A percentile compares a stretch with the other conserved stretches of the same genome.
Conservation (phyloP, 805 yeast genomes). For the Ogataea pini region DNA sequence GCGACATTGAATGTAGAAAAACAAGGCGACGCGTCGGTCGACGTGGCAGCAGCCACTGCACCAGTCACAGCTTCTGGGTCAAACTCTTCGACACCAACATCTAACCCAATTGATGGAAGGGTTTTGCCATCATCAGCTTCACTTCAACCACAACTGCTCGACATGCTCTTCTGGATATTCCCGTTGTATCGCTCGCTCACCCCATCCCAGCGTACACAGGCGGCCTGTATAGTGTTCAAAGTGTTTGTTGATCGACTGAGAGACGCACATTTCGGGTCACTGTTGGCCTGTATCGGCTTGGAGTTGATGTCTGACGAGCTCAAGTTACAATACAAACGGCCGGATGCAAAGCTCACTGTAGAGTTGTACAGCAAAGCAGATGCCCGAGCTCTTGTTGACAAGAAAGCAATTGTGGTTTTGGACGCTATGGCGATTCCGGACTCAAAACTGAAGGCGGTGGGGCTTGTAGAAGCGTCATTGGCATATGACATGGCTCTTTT, state of each 20-base stretch:
- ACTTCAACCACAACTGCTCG: constrained; percentile 36
- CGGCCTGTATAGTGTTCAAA: constrained; percentile 52
- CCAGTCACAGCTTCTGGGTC: too few species aligned
- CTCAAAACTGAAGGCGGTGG: constrained; percentile 20
- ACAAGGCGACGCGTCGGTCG: background rate
- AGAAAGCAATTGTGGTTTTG: constrained; percentile 37
- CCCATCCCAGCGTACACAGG: constrained; percentile 51
- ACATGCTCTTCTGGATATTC: constrained; percentile 57
- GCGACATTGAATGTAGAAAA: constrained; percentile 15
- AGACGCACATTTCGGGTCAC: constrained; percentile 25
- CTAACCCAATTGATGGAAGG: too few species aligned
- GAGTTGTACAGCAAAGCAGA: constrained; percentile 47
- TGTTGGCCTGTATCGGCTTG: constrained; percentile 30
- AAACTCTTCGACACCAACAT: too few species aligned
- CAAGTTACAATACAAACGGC: constrained; percentile 16
- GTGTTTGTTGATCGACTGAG: constrained; percentile 42
- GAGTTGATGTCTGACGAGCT: constrained; percentile 25
- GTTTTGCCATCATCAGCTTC: constrained; percentile 14
- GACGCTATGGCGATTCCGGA: constrained; percentile 23
- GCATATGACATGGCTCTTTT: constrained; percentile 28
- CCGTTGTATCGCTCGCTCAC: constrained; percentile 42
- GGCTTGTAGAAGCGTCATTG: constrained; percentile 23
- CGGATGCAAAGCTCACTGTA: constrained; percentile 34
- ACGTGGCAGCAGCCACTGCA: too few species aligned
- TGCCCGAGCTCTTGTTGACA: constrained; percentile 49